Evolutionary conservation across 495 filamentous ascomycete species (phyloP).

Genomic region (Tuber brumale): DNA sequence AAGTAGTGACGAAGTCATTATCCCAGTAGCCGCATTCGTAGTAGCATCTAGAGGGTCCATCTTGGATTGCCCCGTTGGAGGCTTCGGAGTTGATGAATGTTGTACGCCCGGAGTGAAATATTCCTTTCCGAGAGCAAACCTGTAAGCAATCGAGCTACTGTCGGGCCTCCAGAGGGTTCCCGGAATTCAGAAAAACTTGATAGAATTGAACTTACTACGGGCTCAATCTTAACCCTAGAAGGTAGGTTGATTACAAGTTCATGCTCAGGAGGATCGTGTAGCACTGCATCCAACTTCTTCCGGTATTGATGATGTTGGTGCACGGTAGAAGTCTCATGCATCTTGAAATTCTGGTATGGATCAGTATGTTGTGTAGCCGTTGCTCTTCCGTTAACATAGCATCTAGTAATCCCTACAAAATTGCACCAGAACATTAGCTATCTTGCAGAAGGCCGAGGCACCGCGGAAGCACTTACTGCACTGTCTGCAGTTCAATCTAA

Average conservation of each 20-base stretch:
- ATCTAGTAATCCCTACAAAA: conserved; percentile 46
- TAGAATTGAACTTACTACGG: conserved; percentile 49
- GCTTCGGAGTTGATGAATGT: conserved; percentile 14
- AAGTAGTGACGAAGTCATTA: conserved; percentile 36
- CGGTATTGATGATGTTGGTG: conserved; percentile 72
- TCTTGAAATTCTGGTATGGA: conserved; percentile 60
- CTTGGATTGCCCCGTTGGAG: background rate
- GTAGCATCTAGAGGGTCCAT: conserved; percentile 42
- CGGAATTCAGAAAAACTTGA: conserved; percentile 12
- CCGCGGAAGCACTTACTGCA: conserved; percentile 57
- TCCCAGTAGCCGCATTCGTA: conserved; percentile 38
- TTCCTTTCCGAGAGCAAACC: conserved; percentile 23
- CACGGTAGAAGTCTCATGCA: conserved; percentile 57
- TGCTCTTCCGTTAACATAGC: conserved; percentile 60
- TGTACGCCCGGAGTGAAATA: conserved; percentile 34
- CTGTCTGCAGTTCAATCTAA: conserved; percentile 80
- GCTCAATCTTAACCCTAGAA: conserved; percentile 59
- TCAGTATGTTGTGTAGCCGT: conserved; percentile 62
- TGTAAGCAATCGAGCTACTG: conserved; percentile 2
- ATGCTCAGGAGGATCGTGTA: conserved; percentile 54
- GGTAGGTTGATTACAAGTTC: conserved; percentile 60
- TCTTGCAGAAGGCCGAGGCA: background rate
- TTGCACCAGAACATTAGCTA: conserved; percentile 11
- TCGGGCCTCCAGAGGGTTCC: background rate
- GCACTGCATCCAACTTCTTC: conserved; percentile 57